Conservation (phyloP, 1,284 basidiomycete genomes). For the Puccinia triticina region DNA sequence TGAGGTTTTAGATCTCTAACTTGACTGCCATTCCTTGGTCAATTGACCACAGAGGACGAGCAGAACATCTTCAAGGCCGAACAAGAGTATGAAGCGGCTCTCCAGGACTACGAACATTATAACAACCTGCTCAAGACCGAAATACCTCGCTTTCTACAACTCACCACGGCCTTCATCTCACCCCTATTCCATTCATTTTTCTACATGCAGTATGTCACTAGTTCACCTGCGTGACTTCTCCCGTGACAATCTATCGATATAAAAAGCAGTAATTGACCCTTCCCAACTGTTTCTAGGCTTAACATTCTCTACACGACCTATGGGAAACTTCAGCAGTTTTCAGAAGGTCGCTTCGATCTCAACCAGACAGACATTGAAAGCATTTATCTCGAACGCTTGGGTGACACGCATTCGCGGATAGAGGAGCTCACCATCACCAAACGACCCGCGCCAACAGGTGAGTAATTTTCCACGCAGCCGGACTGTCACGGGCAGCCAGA, state of each 20-base stretch:
- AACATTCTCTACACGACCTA: slow-evolving; percentile 92
- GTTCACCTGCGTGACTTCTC: slow-evolving; percentile 21
- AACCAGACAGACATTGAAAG: slow-evolving; percentile 72
- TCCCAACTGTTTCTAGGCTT: slow-evolving; percentile 65
- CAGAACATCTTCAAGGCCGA: slow-evolving; percentile 71
- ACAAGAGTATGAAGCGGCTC: slow-evolving; percentile 94
- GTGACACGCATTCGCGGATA: slow-evolving; percentile 71
- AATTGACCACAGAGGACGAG: slow-evolving; percentile 56
- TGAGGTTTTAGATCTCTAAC: slow-evolving; percentile 70
- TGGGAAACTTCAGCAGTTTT: slow-evolving; percentile 86
- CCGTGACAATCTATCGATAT: background rate
- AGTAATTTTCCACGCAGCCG: slow-evolving; percentile 59
- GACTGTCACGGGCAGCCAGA: background rate
- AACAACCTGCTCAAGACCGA: slow-evolving; percentile 91
- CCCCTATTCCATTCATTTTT: slow-evolving; percentile 97
- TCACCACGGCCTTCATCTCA: slow-evolving; percentile 86
- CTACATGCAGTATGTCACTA: slow-evolving; percentile 83
- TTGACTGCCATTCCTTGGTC: slow-evolving; percentile 65
- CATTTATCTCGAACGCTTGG: slow-evolving; percentile 77
- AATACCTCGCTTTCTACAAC: slow-evolving; percentile 83
- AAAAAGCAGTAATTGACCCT: slow-evolving; percentile 19
- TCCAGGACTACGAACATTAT: slow-evolving; percentile 94
- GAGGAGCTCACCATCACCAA: slow-evolving; percentile 67
- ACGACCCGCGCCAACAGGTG: slow-evolving; percentile 79
- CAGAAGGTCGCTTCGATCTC: slow-evolving; percentile 79